Percentiles rank a stretch among this genome's conserved stretches.
Conservation (phyloP, 2,329 filamentous ascomycete genomes). For the Fusarium subtropicale region DNA sequence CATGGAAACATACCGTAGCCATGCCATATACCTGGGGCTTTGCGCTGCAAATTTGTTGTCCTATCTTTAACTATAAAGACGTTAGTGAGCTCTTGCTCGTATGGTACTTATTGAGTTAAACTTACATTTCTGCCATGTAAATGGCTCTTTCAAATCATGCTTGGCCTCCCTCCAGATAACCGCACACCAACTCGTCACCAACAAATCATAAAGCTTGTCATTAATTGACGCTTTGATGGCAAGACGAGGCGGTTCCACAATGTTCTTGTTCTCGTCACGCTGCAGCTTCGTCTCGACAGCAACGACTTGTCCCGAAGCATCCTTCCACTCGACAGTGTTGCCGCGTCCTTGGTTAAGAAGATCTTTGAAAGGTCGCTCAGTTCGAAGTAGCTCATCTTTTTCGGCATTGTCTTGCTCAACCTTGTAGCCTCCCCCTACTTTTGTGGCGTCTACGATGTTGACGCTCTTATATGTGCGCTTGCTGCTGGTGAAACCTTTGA, state of each 20-base stretch:
- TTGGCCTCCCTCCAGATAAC: constrained; percentile 46
- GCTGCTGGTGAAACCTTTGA: constrained; percentile 39
- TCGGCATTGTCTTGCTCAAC: constrained; percentile 8
- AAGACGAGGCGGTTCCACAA: constrained; percentile 39
- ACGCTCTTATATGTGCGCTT: constrained; percentile 40
- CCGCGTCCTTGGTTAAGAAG: constrained; percentile 38
- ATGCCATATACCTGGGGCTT: constrained; percentile 3
- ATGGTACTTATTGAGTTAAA: neutral
- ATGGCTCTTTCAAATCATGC: constrained; percentile 38
- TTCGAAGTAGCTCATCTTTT: constrained; percentile 39
- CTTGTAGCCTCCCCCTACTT: constrained; percentile 36
- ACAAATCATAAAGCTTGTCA: constrained; percentile 47
- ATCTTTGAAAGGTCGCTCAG: constrained; percentile 32
- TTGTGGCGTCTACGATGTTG: constrained; percentile 26
- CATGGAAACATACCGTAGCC: neutral
- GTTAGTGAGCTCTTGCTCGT: neutral
- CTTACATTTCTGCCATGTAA: constrained; percentile 46
- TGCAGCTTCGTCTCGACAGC: constrained; percentile 45
- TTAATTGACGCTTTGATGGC: constrained; percentile 37
- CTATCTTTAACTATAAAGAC: constrained; percentile 22
- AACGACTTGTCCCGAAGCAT: constrained; percentile 33
- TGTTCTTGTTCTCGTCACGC: constrained; percentile 31
- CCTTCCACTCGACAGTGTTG: constrained; percentile 44
- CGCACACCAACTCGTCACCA: constrained; percentile 49
- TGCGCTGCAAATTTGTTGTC: neutral